A percentile compares a stretch with the other conserved stretches of the same genome.
Conservation (phyloP, 1,284 basidiomycete species). For the Phlebopus sp. region DNA sequence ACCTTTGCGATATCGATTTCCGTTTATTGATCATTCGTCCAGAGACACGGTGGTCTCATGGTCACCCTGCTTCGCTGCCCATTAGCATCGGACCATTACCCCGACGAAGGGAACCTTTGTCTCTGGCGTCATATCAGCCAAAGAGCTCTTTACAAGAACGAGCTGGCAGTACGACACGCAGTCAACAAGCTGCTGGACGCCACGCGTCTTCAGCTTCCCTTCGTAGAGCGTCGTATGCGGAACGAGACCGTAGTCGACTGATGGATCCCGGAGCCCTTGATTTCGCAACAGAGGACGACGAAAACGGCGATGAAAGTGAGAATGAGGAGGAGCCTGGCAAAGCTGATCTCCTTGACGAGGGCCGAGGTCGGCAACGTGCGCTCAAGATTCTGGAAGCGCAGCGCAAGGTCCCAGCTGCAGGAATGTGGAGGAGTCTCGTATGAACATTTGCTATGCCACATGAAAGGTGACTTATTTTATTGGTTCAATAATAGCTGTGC, state of each 20-base stretch:
- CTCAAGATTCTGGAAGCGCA: conserved; percentile 64
- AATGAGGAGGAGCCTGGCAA: conserved; percentile 30
- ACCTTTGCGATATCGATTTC: not conserved
- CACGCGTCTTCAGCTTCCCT: conserved; percentile 44
- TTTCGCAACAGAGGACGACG: conserved; percentile 47
- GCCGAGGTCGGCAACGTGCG: conserved; percentile 55
- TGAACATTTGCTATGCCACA: conserved; percentile 20
- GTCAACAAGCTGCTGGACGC: conserved; percentile 19
- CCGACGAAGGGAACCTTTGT: conserved; percentile 38
- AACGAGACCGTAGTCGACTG: conserved; percentile 58
- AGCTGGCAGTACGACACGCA: conserved; percentile 24
- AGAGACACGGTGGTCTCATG: conserved; percentile 26
- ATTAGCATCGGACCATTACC: conserved; percentile 50
- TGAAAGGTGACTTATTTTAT: conserved; percentile 25
- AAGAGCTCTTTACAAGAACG: conserved; percentile 44
- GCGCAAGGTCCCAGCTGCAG: conserved; percentile 56
- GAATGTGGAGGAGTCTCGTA: conserved; percentile 79
- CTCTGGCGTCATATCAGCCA: conserved; percentile 53
- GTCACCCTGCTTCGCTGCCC: conserved; percentile 53
- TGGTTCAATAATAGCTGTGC: conserved; percentile 35
- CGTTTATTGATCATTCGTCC: conserved; percentile 10
- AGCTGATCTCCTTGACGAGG: conserved; percentile 27
- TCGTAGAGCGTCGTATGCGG: conserved; percentile 61
- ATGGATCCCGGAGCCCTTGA: conserved; percentile 70
- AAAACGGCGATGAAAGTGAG: conserved; percentile 42